phyloP scores from a whole-genome alignment of 208 protist species.

The Trypanosoma boissoni region DNA sequence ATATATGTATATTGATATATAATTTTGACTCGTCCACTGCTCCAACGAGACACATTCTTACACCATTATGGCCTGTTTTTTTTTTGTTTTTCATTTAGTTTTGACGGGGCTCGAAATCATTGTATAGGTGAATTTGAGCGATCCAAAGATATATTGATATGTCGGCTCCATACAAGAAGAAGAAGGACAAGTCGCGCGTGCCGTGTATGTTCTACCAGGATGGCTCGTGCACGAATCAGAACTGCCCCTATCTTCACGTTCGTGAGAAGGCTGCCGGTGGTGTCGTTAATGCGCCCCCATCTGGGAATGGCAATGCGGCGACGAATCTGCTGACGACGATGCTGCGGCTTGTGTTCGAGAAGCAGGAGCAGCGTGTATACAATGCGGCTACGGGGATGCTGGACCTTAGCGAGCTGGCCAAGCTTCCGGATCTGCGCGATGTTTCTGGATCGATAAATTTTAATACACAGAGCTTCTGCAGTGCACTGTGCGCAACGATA shows the following conservation, averaged over 20 bases:
- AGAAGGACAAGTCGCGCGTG: constrained; percentile 31
- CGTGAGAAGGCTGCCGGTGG: constrained; percentile 35
- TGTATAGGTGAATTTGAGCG: neutral
- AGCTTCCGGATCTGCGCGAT: constrained; percentile 48
- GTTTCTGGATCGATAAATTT: constrained; percentile 76
- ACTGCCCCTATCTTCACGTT: constrained; percentile 74
- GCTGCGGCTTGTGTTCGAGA: constrained; percentile 89
- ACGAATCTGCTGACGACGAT: constrained; percentile 65
- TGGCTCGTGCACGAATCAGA: constrained; percentile 66
- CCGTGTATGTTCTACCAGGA: constrained; percentile 71
- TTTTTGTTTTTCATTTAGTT: too few relatives aligned
- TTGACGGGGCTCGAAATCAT: too few relatives aligned
- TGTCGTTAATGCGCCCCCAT: constrained; percentile 3
- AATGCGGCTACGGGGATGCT: constrained; percentile 45
- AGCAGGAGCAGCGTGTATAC: constrained; percentile 68
- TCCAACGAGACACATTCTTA: too few relatives aligned
- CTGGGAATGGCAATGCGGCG: constrained; percentile 9
- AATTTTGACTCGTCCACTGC: too few relatives aligned
- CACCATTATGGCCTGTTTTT: too few relatives aligned
- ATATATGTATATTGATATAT: neutral
- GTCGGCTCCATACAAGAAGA: constrained; percentile 70
- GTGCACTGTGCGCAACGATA: constrained; percentile 69
- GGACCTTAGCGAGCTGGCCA: constrained; percentile 49
- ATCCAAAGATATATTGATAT: constrained; percentile 10
- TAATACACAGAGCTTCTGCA: constrained; percentile 77